These are phyloP conservation scores for Sporisorium scitamineum DNA, from an alignment of 1,284 basidiomycete species.

Conservation along the genomic window DNA sequence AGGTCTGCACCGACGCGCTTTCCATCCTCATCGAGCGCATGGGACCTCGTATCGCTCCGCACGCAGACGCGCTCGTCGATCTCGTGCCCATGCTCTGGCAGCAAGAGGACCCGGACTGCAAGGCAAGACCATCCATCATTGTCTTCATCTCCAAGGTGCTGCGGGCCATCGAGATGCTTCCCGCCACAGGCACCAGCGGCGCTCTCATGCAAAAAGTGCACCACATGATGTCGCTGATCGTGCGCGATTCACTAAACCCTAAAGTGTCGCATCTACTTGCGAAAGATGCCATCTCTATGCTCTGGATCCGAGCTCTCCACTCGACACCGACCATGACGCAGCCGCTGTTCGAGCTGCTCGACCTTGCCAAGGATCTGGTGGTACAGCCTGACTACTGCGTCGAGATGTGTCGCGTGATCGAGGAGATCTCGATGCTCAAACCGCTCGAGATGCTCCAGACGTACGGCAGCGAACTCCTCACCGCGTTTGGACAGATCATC, in stretches of 20 bases:
- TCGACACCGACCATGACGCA: conserved; percentile 58
- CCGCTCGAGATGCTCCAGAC: conserved; percentile 56
- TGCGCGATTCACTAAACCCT: conserved; percentile 54
- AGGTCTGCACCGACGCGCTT: conserved; percentile 61
- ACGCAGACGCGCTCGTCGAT: conserved; percentile 52
- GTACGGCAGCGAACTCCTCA: conserved; percentile 53
- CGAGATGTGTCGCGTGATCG: conserved; percentile 61
- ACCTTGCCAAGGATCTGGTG: conserved; percentile 48
- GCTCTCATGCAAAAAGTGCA: conserved; percentile 56
- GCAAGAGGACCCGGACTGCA: conserved; percentile 61
- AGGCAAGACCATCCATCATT: conserved; percentile 62
- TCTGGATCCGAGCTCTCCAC: conserved; percentile 63
- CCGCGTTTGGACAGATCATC: conserved; percentile 51
- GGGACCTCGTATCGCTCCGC: conserved; percentile 59
- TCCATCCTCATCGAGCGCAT: conserved; percentile 66
- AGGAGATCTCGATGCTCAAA: conserved; percentile 59
- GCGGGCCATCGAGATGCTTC: conserved; percentile 55
- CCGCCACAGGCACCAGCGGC: conserved; percentile 34
- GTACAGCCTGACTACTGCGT: conserved; percentile 62
- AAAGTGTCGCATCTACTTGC: conserved; percentile 57
- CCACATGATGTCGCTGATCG: conserved; percentile 58
- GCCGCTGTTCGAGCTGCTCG: conserved; percentile 59
- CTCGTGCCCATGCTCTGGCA: conserved; percentile 65
- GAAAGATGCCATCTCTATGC: conserved; percentile 63
- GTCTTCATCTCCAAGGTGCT: conserved; percentile 64